These are phyloP conservation scores for Aspergillus viridinutans DNA, from an alignment of 2,329 filamentous ascomycete genomes.

Conservation along the genomic window DNA sequence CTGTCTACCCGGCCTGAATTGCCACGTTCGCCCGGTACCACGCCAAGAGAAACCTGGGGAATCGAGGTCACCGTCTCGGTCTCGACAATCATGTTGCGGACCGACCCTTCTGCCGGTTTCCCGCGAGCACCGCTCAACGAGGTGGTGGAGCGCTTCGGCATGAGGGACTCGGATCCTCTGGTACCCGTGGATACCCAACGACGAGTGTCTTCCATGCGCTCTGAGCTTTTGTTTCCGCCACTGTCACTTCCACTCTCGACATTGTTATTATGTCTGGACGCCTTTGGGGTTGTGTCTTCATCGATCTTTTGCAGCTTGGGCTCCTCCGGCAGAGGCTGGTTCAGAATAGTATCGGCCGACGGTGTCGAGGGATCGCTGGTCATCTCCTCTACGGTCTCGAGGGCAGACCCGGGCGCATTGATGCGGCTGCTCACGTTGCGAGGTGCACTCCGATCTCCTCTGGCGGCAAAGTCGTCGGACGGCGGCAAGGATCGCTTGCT, in stretches of 20 bases:
- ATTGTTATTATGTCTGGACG: slow-evolving; percentile 42
- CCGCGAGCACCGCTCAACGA: slow-evolving; percentile 58
- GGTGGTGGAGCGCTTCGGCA: slow-evolving; percentile 64
- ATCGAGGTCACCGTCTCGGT: slow-evolving; percentile 93
- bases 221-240: slow-evolving; percentile 41
- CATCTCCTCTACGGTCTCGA: slow-evolving; percentile 86
- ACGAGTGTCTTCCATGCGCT: slow-evolving; percentile 34
- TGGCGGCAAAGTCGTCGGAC: slow-evolving; percentile 25
- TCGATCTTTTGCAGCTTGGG: slow-evolving; percentile 33
- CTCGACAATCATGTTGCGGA: slow-evolving; percentile 92
- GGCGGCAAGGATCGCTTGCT: slow-evolving; percentile 28
- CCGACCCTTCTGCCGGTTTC: slow-evolving; percentile 68
- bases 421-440: slow-evolving; percentile 57
- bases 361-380: slow-evolving; percentile 73
- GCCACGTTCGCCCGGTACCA: slow-evolving; percentile 53
- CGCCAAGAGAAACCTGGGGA: slow-evolving; percentile 73
- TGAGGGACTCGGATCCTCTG: slow-evolving; percentile 48
- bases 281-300: slow-evolving; percentile 36
- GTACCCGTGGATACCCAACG: slow-evolving; percentile 35
- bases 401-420: slow-evolving; percentile 56
- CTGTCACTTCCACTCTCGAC: slow-evolving; percentile 59
- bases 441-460: slow-evolving; percentile 33
- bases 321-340: slow-evolving; percentile 36
- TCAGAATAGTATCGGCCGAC: slow-evolving; percentile 39
- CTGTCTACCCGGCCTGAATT: slow-evolving; percentile 58